These are phyloP conservation scores for Apophysomyces variabilis DNA, from an alignment of 371 early-diverging fungal genomes.

Conservation along the genomic window DNA sequence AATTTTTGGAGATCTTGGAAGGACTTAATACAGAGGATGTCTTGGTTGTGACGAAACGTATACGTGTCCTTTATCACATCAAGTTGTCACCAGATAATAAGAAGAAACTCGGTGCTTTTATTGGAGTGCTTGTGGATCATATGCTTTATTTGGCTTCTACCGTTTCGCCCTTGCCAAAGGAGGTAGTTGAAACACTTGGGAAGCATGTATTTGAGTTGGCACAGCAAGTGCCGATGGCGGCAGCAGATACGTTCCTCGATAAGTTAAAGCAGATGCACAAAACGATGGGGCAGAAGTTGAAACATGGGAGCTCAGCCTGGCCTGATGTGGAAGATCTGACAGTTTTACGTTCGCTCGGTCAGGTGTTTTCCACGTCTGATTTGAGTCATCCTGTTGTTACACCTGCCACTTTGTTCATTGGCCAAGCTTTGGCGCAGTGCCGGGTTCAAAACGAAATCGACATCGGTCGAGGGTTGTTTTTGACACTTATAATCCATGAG, in stretches of 20 bases:
- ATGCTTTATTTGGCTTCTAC: slow-evolving; percentile 61
- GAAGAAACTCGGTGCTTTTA: slow-evolving; percentile 61
- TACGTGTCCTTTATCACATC: slow-evolving; percentile 82
- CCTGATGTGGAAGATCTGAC: slow-evolving; percentile 64
- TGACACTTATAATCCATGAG: slow-evolving; percentile 74
- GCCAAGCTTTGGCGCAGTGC: slow-evolving; percentile 73
- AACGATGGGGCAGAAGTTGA: slow-evolving; percentile 44
- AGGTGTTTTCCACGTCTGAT: slow-evolving; percentile 90
- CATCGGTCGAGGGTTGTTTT: slow-evolving; percentile 71
- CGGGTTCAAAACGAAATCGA: slow-evolving; percentile 65
- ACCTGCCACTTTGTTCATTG: slow-evolving; percentile 77
- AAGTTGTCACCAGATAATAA: slow-evolving; percentile 81
- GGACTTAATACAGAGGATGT: slow-evolving; percentile 66
- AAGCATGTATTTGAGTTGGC: slow-evolving; percentile 60
- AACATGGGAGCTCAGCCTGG: slow-evolving; percentile 42
- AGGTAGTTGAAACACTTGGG: slow-evolving; percentile 58
- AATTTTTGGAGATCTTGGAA: slow-evolving; percentile 45
- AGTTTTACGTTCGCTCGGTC: slow-evolving; percentile 64
- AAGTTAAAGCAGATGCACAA: slow-evolving; percentile 48
- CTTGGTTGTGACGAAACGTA: slow-evolving; percentile 73
- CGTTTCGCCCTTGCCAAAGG: slow-evolving; percentile 48
- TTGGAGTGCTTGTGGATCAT: slow-evolving; percentile 72
- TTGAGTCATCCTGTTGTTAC: slow-evolving; percentile 86
- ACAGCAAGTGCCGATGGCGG: slow-evolving; percentile 54
- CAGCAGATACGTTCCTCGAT: slow-evolving; percentile 41